phyloP scores from a whole-genome alignment of 805 yeast genomes.

The Schwanniomyces vanrijiae region DNA sequence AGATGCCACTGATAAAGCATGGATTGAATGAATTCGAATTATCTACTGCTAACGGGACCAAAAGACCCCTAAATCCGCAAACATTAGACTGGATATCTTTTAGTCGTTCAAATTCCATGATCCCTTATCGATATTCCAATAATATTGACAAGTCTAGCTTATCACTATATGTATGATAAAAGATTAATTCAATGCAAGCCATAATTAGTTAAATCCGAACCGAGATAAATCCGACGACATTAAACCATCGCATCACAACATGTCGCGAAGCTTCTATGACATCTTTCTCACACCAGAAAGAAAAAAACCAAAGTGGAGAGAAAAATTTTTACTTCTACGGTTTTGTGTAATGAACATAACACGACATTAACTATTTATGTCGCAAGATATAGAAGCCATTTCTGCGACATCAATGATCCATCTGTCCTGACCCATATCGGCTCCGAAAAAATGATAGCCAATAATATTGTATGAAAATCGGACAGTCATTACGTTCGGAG shows the following conservation, averaged over 20 bases:
- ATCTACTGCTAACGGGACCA: conserved; percentile 15
- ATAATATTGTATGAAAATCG: background rate
- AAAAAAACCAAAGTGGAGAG: too few species aligned
- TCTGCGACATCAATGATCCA: background rate
- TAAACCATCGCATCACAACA: too few species aligned
- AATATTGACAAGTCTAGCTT: background rate
- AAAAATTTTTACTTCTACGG: background rate
- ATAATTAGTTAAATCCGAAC: background rate
- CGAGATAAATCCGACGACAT: background rate
- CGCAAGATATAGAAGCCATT: background rate
- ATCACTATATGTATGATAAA: background rate
- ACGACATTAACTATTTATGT: background rate
- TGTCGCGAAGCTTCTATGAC: background rate
- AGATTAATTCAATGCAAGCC: background rate
- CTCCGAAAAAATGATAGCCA: conserved; percentile 2
- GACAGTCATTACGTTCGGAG: background rate
- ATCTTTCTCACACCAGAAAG: too few species aligned
- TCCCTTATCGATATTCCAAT: too few species aligned
- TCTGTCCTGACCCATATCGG: conserved; percentile 3
- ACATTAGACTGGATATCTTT: background rate
- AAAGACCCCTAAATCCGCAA: conserved; percentile 10
- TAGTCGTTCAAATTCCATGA: background rate
- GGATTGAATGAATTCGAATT: conserved; percentile 33
- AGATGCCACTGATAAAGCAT: conserved; percentile 22
- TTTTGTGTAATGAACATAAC: background rate